A percentile compares a stretch with the other conserved stretches of the same genome.
phyloP scores from a whole-genome alignment of 768 basidiomycete species.

The Boletellus sp. region DNA sequence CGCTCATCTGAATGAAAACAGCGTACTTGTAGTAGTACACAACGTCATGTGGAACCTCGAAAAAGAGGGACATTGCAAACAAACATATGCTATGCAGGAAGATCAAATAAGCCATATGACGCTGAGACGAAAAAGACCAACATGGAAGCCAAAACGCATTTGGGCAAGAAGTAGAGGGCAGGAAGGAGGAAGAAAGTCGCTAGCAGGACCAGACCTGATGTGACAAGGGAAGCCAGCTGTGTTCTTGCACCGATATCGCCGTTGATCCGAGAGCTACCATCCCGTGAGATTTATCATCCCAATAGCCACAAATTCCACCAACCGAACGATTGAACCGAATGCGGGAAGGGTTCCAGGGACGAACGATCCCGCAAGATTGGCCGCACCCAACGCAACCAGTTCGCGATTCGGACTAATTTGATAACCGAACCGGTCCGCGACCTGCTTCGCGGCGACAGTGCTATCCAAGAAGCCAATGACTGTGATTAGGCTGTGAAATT shows the following conservation, averaged over 20 bases:
- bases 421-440: conserved; percentile 78
- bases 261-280: conserved; percentile 71
- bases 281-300: neutral
- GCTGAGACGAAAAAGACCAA: conserved; percentile 36
- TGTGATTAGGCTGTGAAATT: conserved; percentile 55
- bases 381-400: conserved; percentile 83
- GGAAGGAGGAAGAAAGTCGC: conserved; percentile 90
- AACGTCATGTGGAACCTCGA: conserved; percentile 85
- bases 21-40: conserved; percentile 77
- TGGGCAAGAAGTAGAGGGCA: conserved; percentile 81
- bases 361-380: conserved; percentile 75
- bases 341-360: conserved; percentile 89
- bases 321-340: conserved; percentile 91
- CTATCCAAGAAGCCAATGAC: conserved; percentile 92
- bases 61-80: conserved; percentile 79
- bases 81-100: conserved; percentile 60
- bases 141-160: conserved; percentile 87
- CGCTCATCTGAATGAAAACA: neutral
- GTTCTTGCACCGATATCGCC: conserved; percentile 85
- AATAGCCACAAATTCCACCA: conserved; percentile 13
- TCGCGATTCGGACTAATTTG: conserved; percentile 93
- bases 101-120: conserved; percentile 9
- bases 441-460: conserved; percentile 94
- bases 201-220: conserved; percentile 68
- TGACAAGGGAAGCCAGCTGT: conserved; percentile 84